Conservation (phyloP, 2,329 filamentous ascomycete genomes). For the Parascedosporium putredinis region DNA sequence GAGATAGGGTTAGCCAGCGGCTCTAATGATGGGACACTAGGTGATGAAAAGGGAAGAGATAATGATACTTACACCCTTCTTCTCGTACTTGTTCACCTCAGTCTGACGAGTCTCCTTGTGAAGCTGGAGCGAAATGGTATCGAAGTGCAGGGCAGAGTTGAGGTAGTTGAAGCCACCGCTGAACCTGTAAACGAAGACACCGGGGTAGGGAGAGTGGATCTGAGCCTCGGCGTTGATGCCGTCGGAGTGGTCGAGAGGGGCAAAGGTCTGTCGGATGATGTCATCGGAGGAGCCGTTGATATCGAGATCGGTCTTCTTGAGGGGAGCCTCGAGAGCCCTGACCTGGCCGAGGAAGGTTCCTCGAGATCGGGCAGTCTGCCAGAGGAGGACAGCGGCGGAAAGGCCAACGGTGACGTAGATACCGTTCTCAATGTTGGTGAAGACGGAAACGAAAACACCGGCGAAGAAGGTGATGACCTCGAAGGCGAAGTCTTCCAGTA, state of each 20-base stretch:
- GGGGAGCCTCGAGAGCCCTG: slow-evolving; percentile 24
- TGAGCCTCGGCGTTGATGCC: slow-evolving; percentile 37
- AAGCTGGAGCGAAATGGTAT: slow-evolving; percentile 35
- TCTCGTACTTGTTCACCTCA: slow-evolving; percentile 30
- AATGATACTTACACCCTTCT: slow-evolving; percentile 29
- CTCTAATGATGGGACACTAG: neutral
- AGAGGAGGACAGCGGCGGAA: slow-evolving; percentile 69
- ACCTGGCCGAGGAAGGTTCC: slow-evolving; percentile 79
- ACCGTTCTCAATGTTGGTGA: slow-evolving; percentile 80
- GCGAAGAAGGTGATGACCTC: slow-evolving; percentile 90
- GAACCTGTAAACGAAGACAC: slow-evolving; percentile 45
- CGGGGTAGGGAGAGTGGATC: slow-evolving; percentile 37
- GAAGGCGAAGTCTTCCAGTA: slow-evolving; percentile 87
- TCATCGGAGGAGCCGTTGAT: slow-evolving; percentile 8
- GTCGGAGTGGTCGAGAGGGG: slow-evolving; percentile 39
- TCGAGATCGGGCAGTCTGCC: slow-evolving; percentile 70
- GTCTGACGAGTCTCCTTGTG: slow-evolving; percentile 35
- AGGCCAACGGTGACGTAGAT: slow-evolving; percentile 78
- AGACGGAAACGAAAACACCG: slow-evolving; percentile 83
- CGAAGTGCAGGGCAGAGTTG: slow-evolving; percentile 40
- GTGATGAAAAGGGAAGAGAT: neutral
- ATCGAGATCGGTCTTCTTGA: slow-evolving; percentile 8
- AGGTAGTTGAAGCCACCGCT: slow-evolving; percentile 46
- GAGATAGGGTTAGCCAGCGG: slow-evolving; percentile 1
- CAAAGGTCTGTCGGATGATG: slow-evolving; percentile 21